Base-by-base conservation (phyloP, 2,329 filamentous ascomycete genomes). In the Escovopsis sp. region DNA sequence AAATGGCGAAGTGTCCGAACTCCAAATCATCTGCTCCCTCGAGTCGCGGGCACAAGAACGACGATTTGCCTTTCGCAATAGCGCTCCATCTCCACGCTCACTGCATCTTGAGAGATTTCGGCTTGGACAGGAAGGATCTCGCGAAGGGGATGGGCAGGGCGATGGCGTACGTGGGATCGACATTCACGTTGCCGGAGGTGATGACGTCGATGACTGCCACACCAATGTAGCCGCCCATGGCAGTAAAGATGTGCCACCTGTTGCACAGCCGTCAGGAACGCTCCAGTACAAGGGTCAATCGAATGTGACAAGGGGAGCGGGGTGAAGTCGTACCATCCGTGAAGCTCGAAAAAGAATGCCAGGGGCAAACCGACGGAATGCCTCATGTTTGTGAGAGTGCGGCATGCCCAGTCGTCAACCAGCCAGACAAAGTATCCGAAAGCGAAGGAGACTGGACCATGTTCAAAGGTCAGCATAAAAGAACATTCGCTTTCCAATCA, bases 201-300 rank as follows among this genome's bases (percentile, higher is more conserved):
- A 65, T 53, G 2, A 57, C 35, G 27, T 65, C 63, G 9, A 65
- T 53, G 20, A 62, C 44, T 0, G 52, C 60, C 8, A 65, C 60
- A 2, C 54, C 62, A 5, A 58, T 52, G 33, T 65, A 65, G 2
- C 61, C 63, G 10, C 63, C 63, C 25, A 65, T 58, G 0, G 58
- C 59, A 4, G 63, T 66, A 6, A 64, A 56, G 6, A 65, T 34
- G 43, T 66, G 63, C 63, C 63, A 65, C 62, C 62, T 65, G 11
- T 38, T 16, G 46, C 20, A 49, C 29, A n/a, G 8, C 9, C 30
- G 13, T 9, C 27, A 30, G 27, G 11, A 9, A 30, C 29, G 30
- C 20, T 20, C 6, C 20, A 20, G 4, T 4, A 20, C 20, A 6
- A 20, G 20, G 20, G 20, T 20, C 4, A 20, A 20, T 20, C 4